A percentile compares a stretch with the other conserved stretches of the same genome.
phyloP scores from a whole-genome alignment of 2,329 filamentous ascomycete genomes.

The Macrophomina tecta region DNA sequence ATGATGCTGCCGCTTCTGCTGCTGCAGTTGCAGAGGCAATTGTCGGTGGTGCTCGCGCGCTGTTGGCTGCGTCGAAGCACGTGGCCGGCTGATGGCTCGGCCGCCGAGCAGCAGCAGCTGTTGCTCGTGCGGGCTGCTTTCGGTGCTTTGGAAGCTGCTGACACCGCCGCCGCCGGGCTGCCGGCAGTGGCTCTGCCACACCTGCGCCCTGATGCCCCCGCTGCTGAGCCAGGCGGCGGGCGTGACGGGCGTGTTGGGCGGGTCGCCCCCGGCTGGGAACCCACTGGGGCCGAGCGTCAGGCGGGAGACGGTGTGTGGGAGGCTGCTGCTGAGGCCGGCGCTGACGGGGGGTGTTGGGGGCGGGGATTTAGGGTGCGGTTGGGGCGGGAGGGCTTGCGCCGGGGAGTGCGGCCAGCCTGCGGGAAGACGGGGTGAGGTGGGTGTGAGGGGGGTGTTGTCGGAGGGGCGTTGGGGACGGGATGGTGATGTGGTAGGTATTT shows the following conservation, averaged over 20 bases:
- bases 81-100: background rate
- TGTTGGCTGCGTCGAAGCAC: background rate
- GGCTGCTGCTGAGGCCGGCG: slow-evolving; percentile 5
- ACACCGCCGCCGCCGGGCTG: background rate
- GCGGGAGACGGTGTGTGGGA: background rate
- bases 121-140: background rate
- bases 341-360: slow-evolving; percentile 15
- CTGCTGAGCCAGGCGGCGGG: background rate
- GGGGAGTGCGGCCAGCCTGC: background rate
- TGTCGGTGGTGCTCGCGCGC: background rate
- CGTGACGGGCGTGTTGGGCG: slow-evolving; percentile 16
- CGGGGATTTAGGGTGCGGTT: slow-evolving; percentile 9
- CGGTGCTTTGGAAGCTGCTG: slow-evolving; percentile 4
- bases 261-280: background rate
- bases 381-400: background rate
- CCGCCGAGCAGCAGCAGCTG: background rate
- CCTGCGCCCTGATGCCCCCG: background rate
- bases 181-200: background rate
- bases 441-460: slow-evolving; percentile 1
- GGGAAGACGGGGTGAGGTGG: slow-evolving; percentile 8
- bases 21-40: background rate
- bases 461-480: background rate
- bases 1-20: background rate
- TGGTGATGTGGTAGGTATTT: background rate
- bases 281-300: background rate